Evolutionary conservation across 2,329 filamentous ascomycete species (phyloP), one percentile per base, ranked within the genome.

Genomic region (Aspergillus ustus): DNA sequence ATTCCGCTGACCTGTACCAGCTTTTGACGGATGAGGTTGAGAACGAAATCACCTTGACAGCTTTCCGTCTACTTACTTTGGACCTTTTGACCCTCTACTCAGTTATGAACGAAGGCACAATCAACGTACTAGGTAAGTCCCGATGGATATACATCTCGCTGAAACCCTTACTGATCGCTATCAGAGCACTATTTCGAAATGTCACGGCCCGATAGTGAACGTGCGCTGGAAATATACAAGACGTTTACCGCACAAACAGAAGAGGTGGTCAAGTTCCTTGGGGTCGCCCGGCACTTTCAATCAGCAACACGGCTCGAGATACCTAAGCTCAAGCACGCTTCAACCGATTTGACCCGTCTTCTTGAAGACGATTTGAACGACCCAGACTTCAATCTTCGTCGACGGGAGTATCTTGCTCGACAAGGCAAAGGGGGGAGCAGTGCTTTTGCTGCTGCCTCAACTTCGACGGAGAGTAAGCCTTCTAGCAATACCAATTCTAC

Each of bases 131-230:
- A 60, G 92, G 94, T 96, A 82, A 67, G 87, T 73, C 8, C 13
- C 11, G 13, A 34, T 22, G 6, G 22, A 40, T 13, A 13, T 28
- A 13, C 15, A 15, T 20, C 7, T 40, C 11, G 6, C 34, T 44
- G 7, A 48, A 28, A 34, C 15, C 13, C 29, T 71, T 46, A 69
- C 52, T 15, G 55, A 53, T 28, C 9, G 48, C 25, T 34, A 58
- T 22, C 65, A 96, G 93, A 95, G 70, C 92, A 96, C 77, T 99
- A 98, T 78, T 99, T 99, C 71, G 95, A 99, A 80, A 94, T 99
- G 90, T 97, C 95, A 54, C 92, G 91, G 72, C 85, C 91, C 28
- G 95, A 99, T 77, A 96, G 95, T 62, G 92, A 97, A 76, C 87
- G 93, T 65, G 93, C 95, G 60, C 87, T 99, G 79, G 85, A 88